A percentile compares a stretch with the other conserved stretches of the same genome.
Conservation (phyloP, 73 alveolate species). For the Paramecium pentaurelia region DNA sequence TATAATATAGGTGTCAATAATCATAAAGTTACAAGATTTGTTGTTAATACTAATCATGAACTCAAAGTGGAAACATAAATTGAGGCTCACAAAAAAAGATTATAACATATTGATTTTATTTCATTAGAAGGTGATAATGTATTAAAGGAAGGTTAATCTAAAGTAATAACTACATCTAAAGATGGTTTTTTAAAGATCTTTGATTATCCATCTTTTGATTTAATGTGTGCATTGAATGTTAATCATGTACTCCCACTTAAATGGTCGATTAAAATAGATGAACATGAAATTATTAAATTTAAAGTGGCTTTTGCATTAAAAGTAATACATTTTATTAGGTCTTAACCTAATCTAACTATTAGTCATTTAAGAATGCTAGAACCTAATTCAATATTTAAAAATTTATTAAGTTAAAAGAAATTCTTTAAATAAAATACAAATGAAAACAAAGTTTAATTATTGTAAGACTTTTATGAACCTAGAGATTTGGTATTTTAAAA, state of each 20-base stretch:
- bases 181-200: constrained; percentile 8
- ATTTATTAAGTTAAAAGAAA: not conserved
- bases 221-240: constrained; percentile 29
- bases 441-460: constrained; percentile 33
- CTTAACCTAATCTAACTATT: constrained; percentile 11
- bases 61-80: not conserved
- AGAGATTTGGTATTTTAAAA: constrained; percentile 44
- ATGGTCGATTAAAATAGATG: constrained; percentile 14
- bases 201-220: not conserved
- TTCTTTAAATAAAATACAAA: not conserved
- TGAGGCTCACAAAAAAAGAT: not conserved
- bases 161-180: not conserved
- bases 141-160: not conserved
- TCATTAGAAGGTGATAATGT: constrained; percentile 32
- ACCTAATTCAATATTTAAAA: not conserved
- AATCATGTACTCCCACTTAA: constrained; percentile 53
- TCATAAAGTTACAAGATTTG: not conserved
- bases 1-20: not conserved
- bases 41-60: not conserved
- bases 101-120: not conserved
- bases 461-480: constrained; percentile 40
- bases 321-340: constrained; percentile 1
- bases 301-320: constrained; percentile 43
- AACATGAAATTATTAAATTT: constrained; percentile 46
- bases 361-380: constrained; percentile 14